Conservation (phyloP, 306 rosid species). For the Trichosanthes cucumerina region DNA sequence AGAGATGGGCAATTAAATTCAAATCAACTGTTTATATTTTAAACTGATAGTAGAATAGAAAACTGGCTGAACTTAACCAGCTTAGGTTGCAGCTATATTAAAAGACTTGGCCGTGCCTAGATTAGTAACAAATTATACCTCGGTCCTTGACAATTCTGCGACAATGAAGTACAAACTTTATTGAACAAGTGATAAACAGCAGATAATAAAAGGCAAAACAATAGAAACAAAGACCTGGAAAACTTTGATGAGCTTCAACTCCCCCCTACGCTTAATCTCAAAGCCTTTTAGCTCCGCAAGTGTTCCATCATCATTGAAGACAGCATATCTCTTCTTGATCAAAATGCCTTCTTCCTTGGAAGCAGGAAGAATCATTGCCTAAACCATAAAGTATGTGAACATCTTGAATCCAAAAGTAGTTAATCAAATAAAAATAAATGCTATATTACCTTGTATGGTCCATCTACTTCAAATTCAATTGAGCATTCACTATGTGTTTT, state of each 20-base stretch:
- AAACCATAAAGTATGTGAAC: constrained; percentile 17
- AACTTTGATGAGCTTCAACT: constrained; percentile 95
- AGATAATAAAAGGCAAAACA: background rate
- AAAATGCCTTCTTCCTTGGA: constrained; percentile 96
- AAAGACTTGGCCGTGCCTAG: background rate
- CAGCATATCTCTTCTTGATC: constrained; percentile 96
- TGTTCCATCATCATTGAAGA: constrained; percentile 94
- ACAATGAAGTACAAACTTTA: background rate
- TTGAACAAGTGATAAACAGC: background rate
- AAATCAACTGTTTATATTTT: background rate
- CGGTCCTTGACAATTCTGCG: background rate
- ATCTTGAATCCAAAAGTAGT: constrained; percentile 13
- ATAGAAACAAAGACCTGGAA: constrained; percentile 61
- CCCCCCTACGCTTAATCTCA: constrained; percentile 99
- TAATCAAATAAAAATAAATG: background rate
- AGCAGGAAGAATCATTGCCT: constrained; percentile 99
- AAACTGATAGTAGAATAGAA: background rate
- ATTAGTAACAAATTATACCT: background rate
- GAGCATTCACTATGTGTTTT: constrained; percentile 89
- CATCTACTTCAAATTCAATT: constrained; percentile 98
- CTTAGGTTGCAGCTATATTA: background rate
- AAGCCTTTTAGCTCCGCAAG: constrained; percentile 98
- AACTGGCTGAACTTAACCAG: background rate
- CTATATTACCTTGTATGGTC: constrained; percentile 84
- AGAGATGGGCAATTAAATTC: background rate